Evolutionary conservation across 257 asterid species (phyloP).

Genomic region (Striga asiatica): DNA sequence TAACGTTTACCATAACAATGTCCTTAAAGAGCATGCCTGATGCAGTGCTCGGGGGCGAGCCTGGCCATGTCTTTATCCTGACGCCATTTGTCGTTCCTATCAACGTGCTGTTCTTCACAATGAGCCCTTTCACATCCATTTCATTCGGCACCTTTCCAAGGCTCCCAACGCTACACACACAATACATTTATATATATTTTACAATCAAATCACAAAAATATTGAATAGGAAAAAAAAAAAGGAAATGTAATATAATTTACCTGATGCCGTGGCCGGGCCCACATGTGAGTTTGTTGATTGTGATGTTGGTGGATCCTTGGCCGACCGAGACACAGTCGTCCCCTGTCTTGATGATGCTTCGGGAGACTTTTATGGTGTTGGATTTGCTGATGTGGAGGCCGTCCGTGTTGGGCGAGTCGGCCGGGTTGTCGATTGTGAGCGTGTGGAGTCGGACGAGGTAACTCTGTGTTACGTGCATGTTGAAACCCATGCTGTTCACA

Average conservation of each 20-base stretch:
- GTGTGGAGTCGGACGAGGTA: slow-evolving; percentile 23
- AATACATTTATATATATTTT: no score
- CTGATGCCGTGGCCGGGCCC: slow-evolving; percentile 77
- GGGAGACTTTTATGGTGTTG: slow-evolving; percentile 23
- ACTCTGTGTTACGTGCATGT: slow-evolving; percentile 47
- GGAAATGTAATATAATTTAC: slow-evolving; percentile 11
- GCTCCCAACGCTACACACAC: slow-evolving; percentile 61
- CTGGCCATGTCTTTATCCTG: slow-evolving; percentile 48
- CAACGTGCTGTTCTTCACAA: slow-evolving; percentile 45
- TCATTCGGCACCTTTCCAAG: slow-evolving; percentile 43
- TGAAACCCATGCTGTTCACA: slow-evolving; percentile 62
- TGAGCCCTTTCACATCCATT: slow-evolving; percentile 40
- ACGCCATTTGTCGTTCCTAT: slow-evolving; percentile 48
- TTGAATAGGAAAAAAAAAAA: slow-evolving; percentile 4
- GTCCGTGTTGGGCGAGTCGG: slow-evolving; percentile 48
- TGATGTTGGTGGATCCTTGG: slow-evolving; percentile 41
- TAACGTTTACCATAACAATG: slow-evolving; percentile 36
- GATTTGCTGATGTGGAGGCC: slow-evolving; percentile 54
- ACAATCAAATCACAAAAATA: no score
- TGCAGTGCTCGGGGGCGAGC: slow-evolving; percentile 39
- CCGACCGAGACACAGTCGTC: slow-evolving; percentile 62
- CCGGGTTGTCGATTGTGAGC: slow-evolving; percentile 30
- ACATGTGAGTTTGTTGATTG: slow-evolving; percentile 35
- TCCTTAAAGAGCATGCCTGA: slow-evolving; percentile 37
- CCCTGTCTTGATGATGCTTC: slow-evolving; percentile 38